Evolutionary conservation across 2,329 filamentous ascomycete genomes (phyloP).

Genomic region (Phyllosticta ampelicida): DNA sequence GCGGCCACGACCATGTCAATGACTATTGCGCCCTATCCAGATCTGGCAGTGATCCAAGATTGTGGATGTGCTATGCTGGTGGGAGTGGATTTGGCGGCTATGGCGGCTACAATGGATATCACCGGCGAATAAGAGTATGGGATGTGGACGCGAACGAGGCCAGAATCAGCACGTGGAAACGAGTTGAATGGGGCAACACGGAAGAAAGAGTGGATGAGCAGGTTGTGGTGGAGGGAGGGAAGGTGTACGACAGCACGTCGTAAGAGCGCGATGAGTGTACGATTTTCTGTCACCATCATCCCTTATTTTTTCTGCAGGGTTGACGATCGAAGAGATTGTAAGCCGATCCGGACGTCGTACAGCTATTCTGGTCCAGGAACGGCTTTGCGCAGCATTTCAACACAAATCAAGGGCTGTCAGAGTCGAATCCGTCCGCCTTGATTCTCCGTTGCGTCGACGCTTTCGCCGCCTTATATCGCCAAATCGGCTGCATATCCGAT

Average conservation of each 20-base stretch:
- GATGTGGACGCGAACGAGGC: constrained; percentile 89
- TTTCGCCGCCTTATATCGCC: not conserved
- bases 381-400: not conserved
- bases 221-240: constrained; percentile 50
- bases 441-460: not conserved
- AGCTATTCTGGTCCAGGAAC: not conserved
- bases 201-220: constrained; percentile 46
- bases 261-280: not conserved
- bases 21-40: constrained; percentile 74
- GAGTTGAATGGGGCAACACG: constrained; percentile 57
- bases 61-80: constrained; percentile 99
- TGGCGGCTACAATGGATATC: constrained; percentile 76
- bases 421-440: not conserved
- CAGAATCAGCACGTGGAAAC: constrained; percentile 84
- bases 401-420: not conserved
- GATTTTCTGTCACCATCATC: not conserved
- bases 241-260: constrained; percentile 23
- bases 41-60: constrained; percentile 40
- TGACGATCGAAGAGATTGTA: not conserved
- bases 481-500: not conserved
- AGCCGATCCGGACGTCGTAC: not conserved
- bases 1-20: constrained; percentile 93
- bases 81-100: constrained; percentile 91
- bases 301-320: not conserved
- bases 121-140: constrained; percentile 76